Evolutionary conservation across 768 basidiomycete genomes (phyloP).

Genomic region (Leucocoprinus sp.): DNA sequence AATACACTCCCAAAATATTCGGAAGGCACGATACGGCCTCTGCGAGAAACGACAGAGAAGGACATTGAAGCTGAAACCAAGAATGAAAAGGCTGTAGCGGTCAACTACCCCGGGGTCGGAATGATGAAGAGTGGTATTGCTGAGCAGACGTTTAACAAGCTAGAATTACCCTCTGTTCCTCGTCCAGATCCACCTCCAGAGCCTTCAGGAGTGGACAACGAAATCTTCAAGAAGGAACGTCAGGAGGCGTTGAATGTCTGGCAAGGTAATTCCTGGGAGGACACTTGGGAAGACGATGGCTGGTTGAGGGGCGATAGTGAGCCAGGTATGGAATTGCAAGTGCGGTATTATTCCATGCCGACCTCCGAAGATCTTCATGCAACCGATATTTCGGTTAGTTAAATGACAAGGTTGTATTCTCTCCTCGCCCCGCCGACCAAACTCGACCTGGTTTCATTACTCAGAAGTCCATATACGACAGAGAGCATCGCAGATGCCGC

Average conservation of each 20-base stretch:
- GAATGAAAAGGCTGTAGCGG: constrained; percentile 56
- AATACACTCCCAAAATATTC: constrained; percentile 48
- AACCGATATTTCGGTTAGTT: neutral
- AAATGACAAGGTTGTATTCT: neutral
- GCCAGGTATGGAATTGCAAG: constrained; percentile 8
- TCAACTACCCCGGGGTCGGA: constrained; percentile 68
- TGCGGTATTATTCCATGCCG: neutral
- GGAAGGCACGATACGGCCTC: constrained; percentile 38
- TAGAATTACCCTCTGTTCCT: neutral
- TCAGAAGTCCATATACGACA: no score
- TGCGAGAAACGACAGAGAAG: constrained; percentile 48
- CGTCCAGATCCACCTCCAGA: neutral
- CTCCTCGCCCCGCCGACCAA: neutral
- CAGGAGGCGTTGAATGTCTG: constrained; percentile 12
- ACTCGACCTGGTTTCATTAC: neutral
- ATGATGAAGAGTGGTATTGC: constrained; percentile 14
- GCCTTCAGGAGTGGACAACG: constrained; percentile 6
- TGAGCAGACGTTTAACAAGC: constrained; percentile 7
- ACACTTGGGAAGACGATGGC: constrained; percentile 8
- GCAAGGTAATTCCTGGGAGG: constrained; percentile 8
- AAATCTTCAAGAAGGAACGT: constrained; percentile 16
- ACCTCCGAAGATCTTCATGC: neutral
- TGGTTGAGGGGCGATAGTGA: constrained; percentile 11
- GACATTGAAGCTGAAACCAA: constrained; percentile 64
- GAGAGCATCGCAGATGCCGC: no score